Evolutionary conservation across 2,329 filamentous ascomycete genomes (phyloP).

Genomic region (Paecilomyces sp.): DNA sequence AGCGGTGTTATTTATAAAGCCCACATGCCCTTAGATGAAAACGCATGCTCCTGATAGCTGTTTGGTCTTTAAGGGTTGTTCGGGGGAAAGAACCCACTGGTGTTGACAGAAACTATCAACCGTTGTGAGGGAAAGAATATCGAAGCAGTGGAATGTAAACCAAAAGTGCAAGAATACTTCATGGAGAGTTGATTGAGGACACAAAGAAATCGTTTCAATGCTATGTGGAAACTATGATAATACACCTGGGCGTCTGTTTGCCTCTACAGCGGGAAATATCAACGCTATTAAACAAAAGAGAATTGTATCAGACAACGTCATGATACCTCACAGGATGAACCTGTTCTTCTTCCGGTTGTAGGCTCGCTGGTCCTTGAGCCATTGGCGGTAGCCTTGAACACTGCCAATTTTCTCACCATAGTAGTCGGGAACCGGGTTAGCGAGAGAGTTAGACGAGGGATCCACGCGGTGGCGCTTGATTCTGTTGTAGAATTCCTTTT

Average conservation of each 20-base stretch:
- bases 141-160: no score
- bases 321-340: conserved; percentile 24
- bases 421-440: conserved; percentile 93
- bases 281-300: background rate
- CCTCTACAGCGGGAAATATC: background rate
- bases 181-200: no score
- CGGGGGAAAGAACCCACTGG: no score
- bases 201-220: background rate
- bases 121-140: no score
- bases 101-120: no score
- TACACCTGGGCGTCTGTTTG: background rate
- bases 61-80: no score
- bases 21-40: no score
- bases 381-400: conserved; percentile 82
- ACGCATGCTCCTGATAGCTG: no score
- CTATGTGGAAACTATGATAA: background rate
- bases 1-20: no score
- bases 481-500: conserved; percentile 84
- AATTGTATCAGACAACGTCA: background rate
- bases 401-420: conserved; percentile 98
- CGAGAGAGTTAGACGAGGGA: conserved; percentile 76
- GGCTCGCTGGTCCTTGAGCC: conserved; percentile 94
- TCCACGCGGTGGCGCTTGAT: conserved; percentile 92
- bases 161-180: no score
- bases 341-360: conserved; percentile 80